A percentile compares a stretch with the other conserved stretches of the same genome.
Evolutionary conservation across 2,329 filamentous ascomycete genomes (phyloP).

Genomic region (Penicillium psychrosexuale): DNA sequence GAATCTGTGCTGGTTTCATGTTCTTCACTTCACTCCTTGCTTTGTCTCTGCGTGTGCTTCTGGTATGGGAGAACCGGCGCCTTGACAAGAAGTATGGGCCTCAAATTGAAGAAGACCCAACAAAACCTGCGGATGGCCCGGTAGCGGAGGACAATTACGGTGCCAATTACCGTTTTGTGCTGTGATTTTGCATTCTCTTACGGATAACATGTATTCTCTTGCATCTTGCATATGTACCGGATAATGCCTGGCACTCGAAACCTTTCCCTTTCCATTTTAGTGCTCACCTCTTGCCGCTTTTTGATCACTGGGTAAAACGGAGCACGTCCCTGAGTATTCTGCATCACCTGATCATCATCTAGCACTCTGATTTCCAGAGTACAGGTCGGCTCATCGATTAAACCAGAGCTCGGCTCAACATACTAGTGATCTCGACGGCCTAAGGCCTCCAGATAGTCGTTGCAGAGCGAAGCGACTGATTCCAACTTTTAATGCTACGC

Average conservation of each 20-base stretch:
- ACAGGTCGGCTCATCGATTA: no score
- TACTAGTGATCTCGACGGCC: no score
- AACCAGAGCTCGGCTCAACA: no score
- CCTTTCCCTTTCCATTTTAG: not conserved
- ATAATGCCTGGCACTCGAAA: no score
- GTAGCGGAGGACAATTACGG: constrained; percentile 43
- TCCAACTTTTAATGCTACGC: no score
- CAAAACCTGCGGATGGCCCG: constrained; percentile 14
- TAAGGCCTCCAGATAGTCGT: no score
- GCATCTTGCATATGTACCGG: not conserved
- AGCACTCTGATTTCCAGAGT: no score
- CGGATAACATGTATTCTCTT: not conserved
- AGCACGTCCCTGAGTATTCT: no score
- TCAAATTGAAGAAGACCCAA: constrained; percentile 15
- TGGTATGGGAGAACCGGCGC: constrained; percentile 60
- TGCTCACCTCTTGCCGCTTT: no score
- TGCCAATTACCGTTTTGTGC: constrained; percentile 36
- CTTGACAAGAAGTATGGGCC: constrained; percentile 52
- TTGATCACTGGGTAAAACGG: no score
- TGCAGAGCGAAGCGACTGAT: no score
- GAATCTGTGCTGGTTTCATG: constrained; percentile 61
- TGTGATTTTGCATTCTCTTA: constrained; percentile 19
- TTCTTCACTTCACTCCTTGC: constrained; percentile 58
- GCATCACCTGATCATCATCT: no score
- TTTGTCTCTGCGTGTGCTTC: constrained; percentile 51